Evolutionary conservation across 2,329 filamentous ascomycete species (phyloP).

Genomic region (Cercospora sojina): DNA sequence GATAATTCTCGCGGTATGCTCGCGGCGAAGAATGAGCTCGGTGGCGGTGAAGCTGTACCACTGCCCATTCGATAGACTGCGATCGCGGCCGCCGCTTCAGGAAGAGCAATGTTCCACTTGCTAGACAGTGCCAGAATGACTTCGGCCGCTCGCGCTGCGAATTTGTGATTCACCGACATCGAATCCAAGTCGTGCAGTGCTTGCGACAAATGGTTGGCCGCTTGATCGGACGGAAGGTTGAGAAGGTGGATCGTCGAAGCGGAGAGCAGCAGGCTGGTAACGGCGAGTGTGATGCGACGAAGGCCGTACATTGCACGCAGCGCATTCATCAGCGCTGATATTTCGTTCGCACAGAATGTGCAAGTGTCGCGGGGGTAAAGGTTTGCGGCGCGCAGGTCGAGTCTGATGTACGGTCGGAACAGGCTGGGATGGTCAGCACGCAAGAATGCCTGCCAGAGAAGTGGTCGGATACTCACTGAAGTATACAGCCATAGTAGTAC

Average conservation of each 20-base stretch:
- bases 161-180: slow-evolving; percentile 46
- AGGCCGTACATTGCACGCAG: slow-evolving; percentile 48
- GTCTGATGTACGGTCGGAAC: slow-evolving; percentile 71
- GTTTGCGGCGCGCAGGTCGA: slow-evolving; percentile 56
- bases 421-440: slow-evolving; percentile 64
- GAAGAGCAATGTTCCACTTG: slow-evolving; percentile 47
- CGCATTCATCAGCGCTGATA: slow-evolving; percentile 44
- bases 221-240: slow-evolving; percentile 42
- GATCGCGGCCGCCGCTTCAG: slow-evolving; percentile 38
- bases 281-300: slow-evolving; percentile 41
- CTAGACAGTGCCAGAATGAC: slow-evolving; percentile 45
- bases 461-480: slow-evolving; percentile 58
- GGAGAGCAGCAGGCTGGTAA: slow-evolving; percentile 45
- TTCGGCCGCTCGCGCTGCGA: slow-evolving; percentile 45
- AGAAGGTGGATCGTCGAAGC: slow-evolving; percentile 48
- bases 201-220: slow-evolving; percentile 43
- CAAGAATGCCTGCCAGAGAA: neutral
- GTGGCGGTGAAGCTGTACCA: slow-evolving; percentile 24
- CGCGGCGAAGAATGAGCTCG: slow-evolving; percentile 35
- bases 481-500: slow-evolving; percentile 39
- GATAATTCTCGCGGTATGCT: slow-evolving; percentile 32
- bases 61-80: slow-evolving; percentile 29
- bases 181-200: slow-evolving; percentile 45
- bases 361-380: slow-evolving; percentile 66
- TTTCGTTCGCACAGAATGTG: slow-evolving; percentile 49